Evolutionary conservation across 2,329 filamentous ascomycete genomes (phyloP).

Genomic region (Sclerotinia spermophila): DNA sequence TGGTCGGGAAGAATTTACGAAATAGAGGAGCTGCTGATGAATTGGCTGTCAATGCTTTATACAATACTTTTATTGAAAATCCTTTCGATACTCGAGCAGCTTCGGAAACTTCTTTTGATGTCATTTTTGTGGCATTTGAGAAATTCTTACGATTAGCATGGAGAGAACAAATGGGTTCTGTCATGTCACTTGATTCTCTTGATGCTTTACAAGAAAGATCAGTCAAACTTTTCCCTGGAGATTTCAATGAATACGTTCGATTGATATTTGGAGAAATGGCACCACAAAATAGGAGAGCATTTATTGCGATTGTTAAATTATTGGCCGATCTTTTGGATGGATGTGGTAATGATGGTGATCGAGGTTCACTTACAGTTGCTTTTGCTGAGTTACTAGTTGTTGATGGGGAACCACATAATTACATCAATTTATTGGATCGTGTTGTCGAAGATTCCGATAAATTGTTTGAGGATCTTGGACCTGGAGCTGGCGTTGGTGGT

Average conservation of each 20-base stretch:
- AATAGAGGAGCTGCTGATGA: constrained; percentile 70
- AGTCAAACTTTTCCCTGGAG: constrained; percentile 64
- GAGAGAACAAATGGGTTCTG: constrained; percentile 81
- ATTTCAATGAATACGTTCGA: constrained; percentile 68
- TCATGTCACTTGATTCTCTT: constrained; percentile 70
- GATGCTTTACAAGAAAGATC: constrained; percentile 68
- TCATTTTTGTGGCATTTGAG: constrained; percentile 88
- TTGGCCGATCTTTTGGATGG: constrained; percentile 84
- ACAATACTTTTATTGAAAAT: constrained; percentile 82
- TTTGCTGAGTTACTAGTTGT: constrained; percentile 84
- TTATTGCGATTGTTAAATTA: constrained; percentile 79
- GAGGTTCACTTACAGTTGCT: constrained; percentile 80
- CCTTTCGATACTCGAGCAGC: constrained; percentile 74
- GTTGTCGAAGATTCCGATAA: constrained; percentile 85
- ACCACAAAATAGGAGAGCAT: constrained; percentile 69
- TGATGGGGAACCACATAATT: constrained; percentile 72
- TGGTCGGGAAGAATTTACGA: constrained; percentile 73
- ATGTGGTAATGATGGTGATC: constrained; percentile 85
- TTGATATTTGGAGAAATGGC: constrained; percentile 63
- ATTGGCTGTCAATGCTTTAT: constrained; percentile 80
- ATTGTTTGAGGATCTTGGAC: constrained; percentile 68
- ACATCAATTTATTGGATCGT: constrained; percentile 83
- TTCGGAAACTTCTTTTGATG: constrained; percentile 72
- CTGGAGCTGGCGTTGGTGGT: constrained; percentile 30
- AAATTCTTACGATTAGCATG: constrained; percentile 88